phyloP scores from a whole-genome alignment of 2,329 filamentous ascomycete genomes.

The Aulographum hederae region DNA sequence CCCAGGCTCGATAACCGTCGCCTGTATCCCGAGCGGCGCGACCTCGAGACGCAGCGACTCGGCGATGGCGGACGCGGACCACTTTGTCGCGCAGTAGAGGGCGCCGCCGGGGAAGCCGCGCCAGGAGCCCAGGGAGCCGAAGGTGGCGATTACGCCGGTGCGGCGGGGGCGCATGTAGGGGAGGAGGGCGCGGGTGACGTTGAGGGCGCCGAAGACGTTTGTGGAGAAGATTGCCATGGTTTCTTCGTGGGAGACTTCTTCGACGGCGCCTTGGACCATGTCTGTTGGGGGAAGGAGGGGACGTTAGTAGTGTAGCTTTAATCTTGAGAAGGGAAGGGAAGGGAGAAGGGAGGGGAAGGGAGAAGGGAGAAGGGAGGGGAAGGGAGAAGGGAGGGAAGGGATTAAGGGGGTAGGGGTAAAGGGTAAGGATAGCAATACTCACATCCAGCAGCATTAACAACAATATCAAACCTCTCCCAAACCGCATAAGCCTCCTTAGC shows the following conservation, averaged over 20 bases:
- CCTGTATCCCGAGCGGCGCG: slow-evolving; percentile 23
- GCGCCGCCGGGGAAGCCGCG: slow-evolving; percentile 19
- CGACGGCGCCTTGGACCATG: slow-evolving; percentile 23
- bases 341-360: not conserved
- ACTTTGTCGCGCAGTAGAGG: slow-evolving; percentile 30
- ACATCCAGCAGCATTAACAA: slow-evolving; percentile 31
- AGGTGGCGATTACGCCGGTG: slow-evolving; percentile 26
- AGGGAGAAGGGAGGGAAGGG: no score
- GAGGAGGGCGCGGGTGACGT: slow-evolving; percentile 28
- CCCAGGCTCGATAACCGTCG: slow-evolving; percentile 30
- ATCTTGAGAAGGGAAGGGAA: not conserved
- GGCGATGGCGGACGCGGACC: slow-evolving; percentile 22
- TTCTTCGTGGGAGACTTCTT: slow-evolving; percentile 23
- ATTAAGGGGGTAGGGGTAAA: no score
- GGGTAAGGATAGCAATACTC: no score
- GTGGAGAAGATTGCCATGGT: slow-evolving; percentile 27
- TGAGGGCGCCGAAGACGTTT: slow-evolving; percentile 35
- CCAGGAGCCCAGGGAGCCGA: slow-evolving; percentile 28
- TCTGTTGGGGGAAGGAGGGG: no score
- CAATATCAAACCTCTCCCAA: slow-evolving; percentile 24
- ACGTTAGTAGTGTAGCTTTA: no score
- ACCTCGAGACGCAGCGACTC: slow-evolving; percentile 26
- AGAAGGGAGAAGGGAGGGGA: not conserved
- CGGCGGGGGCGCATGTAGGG: slow-evolving; percentile 26
- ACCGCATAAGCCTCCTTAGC: slow-evolving; percentile 18